phyloP scores from a whole-genome alignment of 345 rosid species.

The Brassica carinata region DNA sequence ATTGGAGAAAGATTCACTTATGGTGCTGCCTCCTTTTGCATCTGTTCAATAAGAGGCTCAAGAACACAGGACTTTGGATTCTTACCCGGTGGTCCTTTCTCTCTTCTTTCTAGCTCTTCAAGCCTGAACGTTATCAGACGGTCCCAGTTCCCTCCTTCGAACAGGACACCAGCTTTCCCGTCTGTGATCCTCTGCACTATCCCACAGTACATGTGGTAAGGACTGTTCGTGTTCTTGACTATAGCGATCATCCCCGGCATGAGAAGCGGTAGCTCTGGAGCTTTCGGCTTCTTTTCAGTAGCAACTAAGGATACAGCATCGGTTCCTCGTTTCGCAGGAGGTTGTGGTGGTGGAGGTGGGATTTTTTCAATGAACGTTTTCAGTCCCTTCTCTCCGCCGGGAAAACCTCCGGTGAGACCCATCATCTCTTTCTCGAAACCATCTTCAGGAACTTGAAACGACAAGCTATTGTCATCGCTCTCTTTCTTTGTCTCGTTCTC shows the following conservation, averaged over 20 bases:
- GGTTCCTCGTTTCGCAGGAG: conserved; percentile 33
- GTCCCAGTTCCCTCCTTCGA: conserved; percentile 93
- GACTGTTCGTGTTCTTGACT: conserved; percentile 76
- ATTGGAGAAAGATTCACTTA: not conserved
- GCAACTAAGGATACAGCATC: conserved; percentile 7
- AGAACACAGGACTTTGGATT: conserved; percentile 79
- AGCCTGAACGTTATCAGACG: conserved; percentile 72
- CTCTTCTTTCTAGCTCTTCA: conserved; percentile 82
- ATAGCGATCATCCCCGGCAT: conserved; percentile 94
- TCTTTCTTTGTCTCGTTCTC: conserved; percentile 21
- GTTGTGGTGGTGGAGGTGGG: conserved; percentile 57
- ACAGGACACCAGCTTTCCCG: conserved; percentile 85
- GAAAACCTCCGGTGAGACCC: conserved; percentile 92
- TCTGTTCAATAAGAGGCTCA: conserved; percentile 52
- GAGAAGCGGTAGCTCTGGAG: conserved; percentile 72
- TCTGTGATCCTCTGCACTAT: conserved; percentile 91
- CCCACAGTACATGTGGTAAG: conserved; percentile 84
- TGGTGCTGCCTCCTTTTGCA: conserved; percentile 34
- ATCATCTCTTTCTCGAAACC: conserved; percentile 80
- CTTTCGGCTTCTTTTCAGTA: conserved; percentile 59
- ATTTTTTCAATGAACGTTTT: conserved; percentile 65
- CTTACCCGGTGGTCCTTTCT: conserved; percentile 81
- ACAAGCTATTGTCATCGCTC: not conserved
- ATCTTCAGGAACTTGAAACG: conserved; percentile 49
- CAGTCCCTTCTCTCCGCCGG: conserved; percentile 84